A percentile compares a stretch with the other conserved stretches of the same genome.
Conservation (phyloP, 768 basidiomycete species). For the Pluteus cervinus region DNA sequence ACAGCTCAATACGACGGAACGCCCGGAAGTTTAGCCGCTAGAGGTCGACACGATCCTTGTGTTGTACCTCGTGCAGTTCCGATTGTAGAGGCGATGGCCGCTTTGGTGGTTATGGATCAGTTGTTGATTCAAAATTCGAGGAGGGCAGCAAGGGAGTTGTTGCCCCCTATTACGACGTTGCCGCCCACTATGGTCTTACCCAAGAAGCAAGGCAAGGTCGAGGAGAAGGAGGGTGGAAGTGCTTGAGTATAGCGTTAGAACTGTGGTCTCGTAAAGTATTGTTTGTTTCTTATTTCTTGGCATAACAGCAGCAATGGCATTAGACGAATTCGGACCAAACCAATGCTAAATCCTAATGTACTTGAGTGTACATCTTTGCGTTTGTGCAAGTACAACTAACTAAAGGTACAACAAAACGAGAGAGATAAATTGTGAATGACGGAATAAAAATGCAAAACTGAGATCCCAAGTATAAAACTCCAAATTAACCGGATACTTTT, state of each 20-base stretch:
- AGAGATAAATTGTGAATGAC: too few species aligned
- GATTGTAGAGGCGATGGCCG: conserved; percentile 98
- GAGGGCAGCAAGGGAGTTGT: conserved; percentile 59
- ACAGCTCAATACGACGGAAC: conserved; percentile 95
- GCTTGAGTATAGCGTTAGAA: background rate
- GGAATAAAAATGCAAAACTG: too few species aligned
- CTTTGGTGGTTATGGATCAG: conserved; percentile 91
- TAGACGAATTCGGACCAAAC: too few species aligned
- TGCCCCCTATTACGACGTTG: conserved; percentile 85
- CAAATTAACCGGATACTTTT: too few species aligned
- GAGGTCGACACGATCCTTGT: conserved; percentile 95
- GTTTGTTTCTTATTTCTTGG: too few species aligned
- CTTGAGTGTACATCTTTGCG: too few species aligned
- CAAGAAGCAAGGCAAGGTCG: conserved; percentile 13
- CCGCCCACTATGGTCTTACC: conserved; percentile 90
- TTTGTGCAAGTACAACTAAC: too few species aligned
- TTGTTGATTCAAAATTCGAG: conserved; percentile 87
- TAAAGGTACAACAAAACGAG: too few species aligned
- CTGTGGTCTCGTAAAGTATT: background rate
- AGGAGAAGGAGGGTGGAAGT: background rate
- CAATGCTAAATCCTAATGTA: too few species aligned
- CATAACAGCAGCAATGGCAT: too few species aligned
- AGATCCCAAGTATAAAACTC: too few species aligned
- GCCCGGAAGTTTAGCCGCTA: conserved; percentile 78
- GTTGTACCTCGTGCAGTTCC: conserved; percentile 96